Evolutionary conservation across 257 asterid genomes (phyloP), one percentile per base, ranked within the genome.

Genomic region (Knoxia roxburghii): DNA sequence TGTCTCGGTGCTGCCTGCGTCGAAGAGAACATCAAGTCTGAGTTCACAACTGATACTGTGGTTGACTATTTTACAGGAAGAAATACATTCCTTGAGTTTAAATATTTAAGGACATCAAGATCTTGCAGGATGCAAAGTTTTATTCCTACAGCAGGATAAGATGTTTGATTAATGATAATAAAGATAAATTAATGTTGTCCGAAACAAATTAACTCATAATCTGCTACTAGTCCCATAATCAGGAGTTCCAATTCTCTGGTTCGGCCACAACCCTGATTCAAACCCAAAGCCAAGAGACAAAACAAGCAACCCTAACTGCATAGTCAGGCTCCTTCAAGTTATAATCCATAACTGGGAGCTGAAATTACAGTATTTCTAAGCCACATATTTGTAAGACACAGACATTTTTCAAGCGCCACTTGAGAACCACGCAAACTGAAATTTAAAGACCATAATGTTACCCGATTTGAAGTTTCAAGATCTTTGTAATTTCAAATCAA

Each of bases 1-100:
- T 21, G 54, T 69, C 0, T 82, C 82, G 13, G 84, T 73, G 76
- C 82, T 73, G 62, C 92, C 96, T 89, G 35, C 17, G 67, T 23
- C 45, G 49, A 68, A 64, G 71, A 29, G 15, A 57, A 78, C 59
- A 70, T 65, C 26, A 73, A 64, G 35, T 11, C 55, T 40, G 29
- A 48, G 66, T 50, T 76, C 67, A 81, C 64, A 54, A 73, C 27
- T 68, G 18, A 39, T n/a, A 17, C 11, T 33, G 61, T 46, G 17
- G 10, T 53, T 65, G 49, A 26, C 51, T 45, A 24, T 27, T 65
- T 35, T 4, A 24, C 21, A 24, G 29, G 23, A 59, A 46, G 37
- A 50, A 60, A 45, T 12, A 23, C 18, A 21, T 7, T 6, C 27
- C 35, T 21, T 8, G 39, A 37, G 51, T 32, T 27, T 6, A 32